Evolutionary conservation across 1,139 yeast genomes (phyloP), one percentile per base, ranked within the genome.

Genomic region (Candida glucosophila): DNA sequence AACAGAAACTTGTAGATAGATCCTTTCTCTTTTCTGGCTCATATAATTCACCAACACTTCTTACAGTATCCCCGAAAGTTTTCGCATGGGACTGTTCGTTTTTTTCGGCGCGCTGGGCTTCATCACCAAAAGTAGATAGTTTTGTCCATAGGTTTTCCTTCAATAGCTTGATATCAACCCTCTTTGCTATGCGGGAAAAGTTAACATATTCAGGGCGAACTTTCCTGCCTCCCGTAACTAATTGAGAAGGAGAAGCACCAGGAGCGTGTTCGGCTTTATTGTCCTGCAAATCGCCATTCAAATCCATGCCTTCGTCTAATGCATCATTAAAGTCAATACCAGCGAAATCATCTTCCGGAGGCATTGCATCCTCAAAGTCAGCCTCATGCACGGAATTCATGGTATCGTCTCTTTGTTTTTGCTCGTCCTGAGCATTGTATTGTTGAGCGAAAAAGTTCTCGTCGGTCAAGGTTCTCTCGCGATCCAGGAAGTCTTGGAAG

Each of bases 91-190:
- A n/a, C 16, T 23, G 18, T 20, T 32, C 29, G 16, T 15, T 29
- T 34, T 11, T 8, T 8, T 26, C 35, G 12, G 27, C 31, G 7
- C 29, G 23, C 8, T 15, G 29, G 17, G 25, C 20, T 25, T 27
- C 15, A 10, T 26, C 26, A 21, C 29, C 17, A 27, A 9, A 6
- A 22, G 35, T 22, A 22, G 39, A 58, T 12, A 76, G 60, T 1
- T 74, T 68, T 18, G 65, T 64, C 96, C 97, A 90, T 22, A 90
- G 47, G 43, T 85, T 85, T 35, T 81, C 83, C 53, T 90, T 90
- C 32, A 90, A 61, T 20, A 67, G 58, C 40, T 74, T 73, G 22
- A 90, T 81, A 47, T 90, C 93, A 12, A 90, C 95, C 37, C 78
- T 69, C 48, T 86, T 88, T 3, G 96, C 90, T 3, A 77, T 74